Evolutionary conservation across 2,329 filamentous ascomycete species (phyloP).

Genomic region (Curvularia verruculosa): DNA sequence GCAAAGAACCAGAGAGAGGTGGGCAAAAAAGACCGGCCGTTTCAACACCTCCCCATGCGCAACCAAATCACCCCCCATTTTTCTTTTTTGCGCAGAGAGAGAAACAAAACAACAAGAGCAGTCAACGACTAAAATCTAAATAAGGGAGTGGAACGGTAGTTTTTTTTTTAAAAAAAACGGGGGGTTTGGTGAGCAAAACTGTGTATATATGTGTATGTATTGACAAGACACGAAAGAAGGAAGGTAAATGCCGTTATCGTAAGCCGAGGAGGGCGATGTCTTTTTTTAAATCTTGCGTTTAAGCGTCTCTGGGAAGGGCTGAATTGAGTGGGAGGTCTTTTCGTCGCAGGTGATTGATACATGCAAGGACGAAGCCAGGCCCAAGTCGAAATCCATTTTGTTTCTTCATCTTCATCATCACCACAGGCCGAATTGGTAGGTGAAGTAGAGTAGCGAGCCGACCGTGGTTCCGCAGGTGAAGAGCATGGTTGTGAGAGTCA

Average conservation of each 20-base stretch:
- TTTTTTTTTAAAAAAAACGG: too few species aligned
- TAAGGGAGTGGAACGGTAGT: too few species aligned
- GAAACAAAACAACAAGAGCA: too few species aligned
- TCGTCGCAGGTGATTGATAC: too few species aligned
- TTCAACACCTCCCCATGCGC: slow-evolving; percentile 7
- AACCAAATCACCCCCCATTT: too few species aligned
- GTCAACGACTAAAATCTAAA: not conserved
- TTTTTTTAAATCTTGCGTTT: not conserved
- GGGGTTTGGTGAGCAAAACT: not conserved
- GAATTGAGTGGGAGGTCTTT: too few species aligned
- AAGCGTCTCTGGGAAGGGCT: not conserved
- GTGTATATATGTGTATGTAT: slow-evolving; percentile 27
- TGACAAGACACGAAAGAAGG: slow-evolving; percentile 27
- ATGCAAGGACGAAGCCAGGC: not conserved
- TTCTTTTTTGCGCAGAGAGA: slow-evolving; percentile 2
- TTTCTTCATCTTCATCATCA: slow-evolving; percentile 23
- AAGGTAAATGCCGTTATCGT: slow-evolving; percentile 29
- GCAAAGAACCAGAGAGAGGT: not conserved
- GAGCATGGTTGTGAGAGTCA: slow-evolving; percentile 62
- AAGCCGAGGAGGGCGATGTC: not conserved
- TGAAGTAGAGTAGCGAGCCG: slow-evolving; percentile 62
- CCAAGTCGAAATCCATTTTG: too few species aligned
- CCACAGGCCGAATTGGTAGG: slow-evolving; percentile 52
- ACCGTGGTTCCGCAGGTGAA: slow-evolving; percentile 63
- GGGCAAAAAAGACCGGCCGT: not conserved